These are phyloP conservation scores for Lactuca sativa DNA, from an alignment of 129 eudicot species.

Conservation along the genomic window DNA sequence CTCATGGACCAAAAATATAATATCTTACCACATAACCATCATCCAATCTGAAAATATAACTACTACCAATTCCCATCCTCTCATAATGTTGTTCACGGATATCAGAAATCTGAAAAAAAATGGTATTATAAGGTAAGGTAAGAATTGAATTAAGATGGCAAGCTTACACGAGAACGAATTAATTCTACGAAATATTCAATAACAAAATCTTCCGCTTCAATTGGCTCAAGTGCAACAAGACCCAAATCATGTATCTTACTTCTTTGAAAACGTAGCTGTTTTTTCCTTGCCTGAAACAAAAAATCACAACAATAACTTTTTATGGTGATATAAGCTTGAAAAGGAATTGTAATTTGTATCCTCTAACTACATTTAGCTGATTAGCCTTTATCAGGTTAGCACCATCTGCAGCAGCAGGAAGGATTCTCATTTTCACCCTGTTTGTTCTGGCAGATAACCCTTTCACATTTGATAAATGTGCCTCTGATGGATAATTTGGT, in stretches of 20 bases:
- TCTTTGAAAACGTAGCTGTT: slow-evolving; percentile 84
- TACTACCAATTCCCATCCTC: slow-evolving; percentile 98
- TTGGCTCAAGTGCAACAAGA: slow-evolving; percentile 89
- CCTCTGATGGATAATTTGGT: slow-evolving; percentile 44
- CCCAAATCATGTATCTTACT: slow-evolving; percentile 99
- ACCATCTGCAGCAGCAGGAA: slow-evolving; percentile 98
- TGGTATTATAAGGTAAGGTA: not conserved
- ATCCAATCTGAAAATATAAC: slow-evolving; percentile 94
- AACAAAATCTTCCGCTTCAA: slow-evolving; percentile 97
- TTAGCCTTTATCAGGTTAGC: slow-evolving; percentile 90
- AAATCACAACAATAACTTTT: not conserved
- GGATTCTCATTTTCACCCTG: slow-evolving; percentile 89
- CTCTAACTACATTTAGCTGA: slow-evolving; percentile 64
- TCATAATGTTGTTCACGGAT: slow-evolving; percentile 88
- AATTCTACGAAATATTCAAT: slow-evolving; percentile 97
- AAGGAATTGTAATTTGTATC: no score
- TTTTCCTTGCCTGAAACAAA: slow-evolving; percentile 82
- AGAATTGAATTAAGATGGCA: not conserved
- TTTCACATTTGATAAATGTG: slow-evolving; percentile 60
- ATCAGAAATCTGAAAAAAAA: slow-evolving; percentile 70
- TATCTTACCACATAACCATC: slow-evolving; percentile 97
- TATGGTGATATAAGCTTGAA: not conserved
- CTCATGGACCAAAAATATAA: not conserved
- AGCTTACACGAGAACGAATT: slow-evolving; percentile 82
- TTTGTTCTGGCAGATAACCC: slow-evolving; percentile 94